These are phyloP conservation scores for Thelonectria rubi DNA, from an alignment of 2,329 filamentous ascomycete genomes.

Conservation along the genomic window DNA sequence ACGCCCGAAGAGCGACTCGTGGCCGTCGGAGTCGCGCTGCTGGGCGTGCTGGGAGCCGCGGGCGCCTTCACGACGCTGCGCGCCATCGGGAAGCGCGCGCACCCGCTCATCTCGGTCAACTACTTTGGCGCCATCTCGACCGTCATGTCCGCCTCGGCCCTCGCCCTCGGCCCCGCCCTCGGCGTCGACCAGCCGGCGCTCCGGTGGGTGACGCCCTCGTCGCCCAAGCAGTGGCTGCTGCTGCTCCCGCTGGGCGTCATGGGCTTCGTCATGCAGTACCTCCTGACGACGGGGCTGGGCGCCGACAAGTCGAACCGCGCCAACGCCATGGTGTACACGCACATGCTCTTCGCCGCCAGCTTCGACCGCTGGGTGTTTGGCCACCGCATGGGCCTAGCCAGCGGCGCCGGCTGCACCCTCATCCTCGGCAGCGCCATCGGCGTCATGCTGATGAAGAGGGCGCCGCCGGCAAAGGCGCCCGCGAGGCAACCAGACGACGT, in stretches of 20 bases:
- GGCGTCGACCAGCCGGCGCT: constrained; percentile 57
- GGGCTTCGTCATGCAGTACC: constrained; percentile 86
- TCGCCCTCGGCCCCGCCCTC: constrained; percentile 61
- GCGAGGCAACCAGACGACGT: constrained; percentile 43
- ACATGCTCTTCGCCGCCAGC: constrained; percentile 64
- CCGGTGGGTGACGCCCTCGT: constrained; percentile 53
- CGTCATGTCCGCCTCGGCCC: constrained; percentile 69
- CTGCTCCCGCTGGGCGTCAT: constrained; percentile 74
- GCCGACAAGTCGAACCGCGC: constrained; percentile 72
- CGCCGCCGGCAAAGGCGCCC: constrained; percentile 39
- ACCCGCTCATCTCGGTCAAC: constrained; percentile 85
- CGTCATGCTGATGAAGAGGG: constrained; percentile 57
- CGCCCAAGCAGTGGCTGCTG: constrained; percentile 68
- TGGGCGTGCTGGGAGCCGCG: constrained; percentile 81
- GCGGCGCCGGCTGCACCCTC: constrained; percentile 59
- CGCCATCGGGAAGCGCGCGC: constrained; percentile 80
- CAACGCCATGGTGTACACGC: constrained; percentile 66
- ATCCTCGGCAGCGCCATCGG: constrained; percentile 64
- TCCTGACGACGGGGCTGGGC: constrained; percentile 80
- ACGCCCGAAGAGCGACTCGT: constrained; percentile 72
- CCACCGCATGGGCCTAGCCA: constrained; percentile 59
- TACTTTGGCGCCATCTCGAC: constrained; percentile 81
- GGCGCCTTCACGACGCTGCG: constrained; percentile 79
- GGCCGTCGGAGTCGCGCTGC: constrained; percentile 75
- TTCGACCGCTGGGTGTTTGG: constrained; percentile 64